These are phyloP conservation scores for Lipomyces orientalis DNA, from an alignment of 805 yeast species.

Conservation along the genomic window DNA sequence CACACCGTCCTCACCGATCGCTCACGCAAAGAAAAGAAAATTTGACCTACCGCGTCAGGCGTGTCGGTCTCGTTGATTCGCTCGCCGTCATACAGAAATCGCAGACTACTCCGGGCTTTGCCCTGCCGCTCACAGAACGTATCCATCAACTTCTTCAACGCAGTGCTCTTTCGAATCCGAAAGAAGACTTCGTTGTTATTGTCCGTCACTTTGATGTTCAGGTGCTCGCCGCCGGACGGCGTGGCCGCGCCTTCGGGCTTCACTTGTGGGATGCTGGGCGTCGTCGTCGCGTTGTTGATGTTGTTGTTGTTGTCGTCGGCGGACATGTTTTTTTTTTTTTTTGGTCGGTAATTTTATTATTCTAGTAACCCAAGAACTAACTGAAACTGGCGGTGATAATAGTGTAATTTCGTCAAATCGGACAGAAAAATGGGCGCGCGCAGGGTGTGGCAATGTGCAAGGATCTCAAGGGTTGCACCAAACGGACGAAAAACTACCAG, in stretches of 20 bases:
- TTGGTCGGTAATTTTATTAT: background rate
- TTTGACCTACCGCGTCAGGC: slow-evolving; percentile 73
- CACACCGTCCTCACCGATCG: too few relatives aligned
- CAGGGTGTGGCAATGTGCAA: background rate
- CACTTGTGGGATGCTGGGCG: slow-evolving; percentile 53
- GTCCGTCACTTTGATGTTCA: slow-evolving; percentile 92
- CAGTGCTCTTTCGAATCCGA: slow-evolving; percentile 92
- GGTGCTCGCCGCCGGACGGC: slow-evolving; percentile 58
- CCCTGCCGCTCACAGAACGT: slow-evolving; percentile 99
- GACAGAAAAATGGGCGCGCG: slow-evolving; percentile 1
- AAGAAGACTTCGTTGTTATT: slow-evolving; percentile 92
- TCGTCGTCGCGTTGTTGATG: too few relatives aligned
- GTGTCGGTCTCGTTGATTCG: slow-evolving; percentile 87
- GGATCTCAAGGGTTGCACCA: background rate
- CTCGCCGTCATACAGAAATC: slow-evolving; percentile 93
- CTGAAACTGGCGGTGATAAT: background rate
- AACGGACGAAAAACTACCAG: too few relatives aligned
- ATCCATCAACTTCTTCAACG: slow-evolving; percentile 92
- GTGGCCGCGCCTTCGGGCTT: slow-evolving; percentile 58
- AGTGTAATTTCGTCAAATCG: background rate
- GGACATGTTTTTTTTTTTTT: slow-evolving; percentile 2
- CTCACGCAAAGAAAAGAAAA: too few relatives aligned
- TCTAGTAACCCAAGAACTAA: background rate
- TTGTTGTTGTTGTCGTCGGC: slow-evolving; percentile 34
- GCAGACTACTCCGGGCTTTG: slow-evolving; percentile 75